phyloP scores from a whole-genome alignment of 306 rosid genomes.

The Hippophae rhamnoides region DNA sequence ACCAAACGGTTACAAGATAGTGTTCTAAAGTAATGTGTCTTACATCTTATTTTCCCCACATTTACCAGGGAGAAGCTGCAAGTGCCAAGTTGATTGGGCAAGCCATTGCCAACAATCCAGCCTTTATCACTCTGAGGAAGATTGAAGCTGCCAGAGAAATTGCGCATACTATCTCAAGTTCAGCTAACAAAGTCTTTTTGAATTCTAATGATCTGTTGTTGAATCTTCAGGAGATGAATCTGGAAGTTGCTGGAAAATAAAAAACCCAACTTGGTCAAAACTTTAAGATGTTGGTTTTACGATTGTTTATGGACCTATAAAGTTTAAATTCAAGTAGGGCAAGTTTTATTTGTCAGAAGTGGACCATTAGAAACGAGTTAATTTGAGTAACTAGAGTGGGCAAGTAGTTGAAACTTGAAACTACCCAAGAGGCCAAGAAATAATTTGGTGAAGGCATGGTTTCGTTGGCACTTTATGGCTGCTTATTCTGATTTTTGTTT shows the following conservation, averaged over 20 bases:
- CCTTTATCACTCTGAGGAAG: conserved; percentile 70
- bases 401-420: too few species aligned
- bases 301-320: too few species aligned
- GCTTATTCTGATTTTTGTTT: too few species aligned
- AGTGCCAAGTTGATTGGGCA: conserved; percentile 77
- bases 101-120: conserved; percentile 80
- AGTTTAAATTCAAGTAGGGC: too few species aligned
- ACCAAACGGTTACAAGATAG: neutral
- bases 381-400: too few species aligned
- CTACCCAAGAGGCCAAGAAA: too few species aligned
- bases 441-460: too few species aligned
- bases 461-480: too few species aligned
- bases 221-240: conserved; percentile 50
- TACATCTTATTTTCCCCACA: conserved; percentile 3
- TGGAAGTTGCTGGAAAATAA: conserved; percentile 36
- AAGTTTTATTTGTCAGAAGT: too few species aligned
- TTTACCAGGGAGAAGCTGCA: conserved; percentile 68
- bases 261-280: neutral
- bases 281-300: too few species aligned
- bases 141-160: conserved; percentile 92
- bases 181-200: conserved; percentile 60
- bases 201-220: conserved; percentile 58
- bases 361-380: too few species aligned
- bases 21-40: neutral
- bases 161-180: conserved; percentile 46